Evolutionary conservation across 495 filamentous ascomycete species (phyloP).

Genomic region (Hyaloscypha bicolor): DNA sequence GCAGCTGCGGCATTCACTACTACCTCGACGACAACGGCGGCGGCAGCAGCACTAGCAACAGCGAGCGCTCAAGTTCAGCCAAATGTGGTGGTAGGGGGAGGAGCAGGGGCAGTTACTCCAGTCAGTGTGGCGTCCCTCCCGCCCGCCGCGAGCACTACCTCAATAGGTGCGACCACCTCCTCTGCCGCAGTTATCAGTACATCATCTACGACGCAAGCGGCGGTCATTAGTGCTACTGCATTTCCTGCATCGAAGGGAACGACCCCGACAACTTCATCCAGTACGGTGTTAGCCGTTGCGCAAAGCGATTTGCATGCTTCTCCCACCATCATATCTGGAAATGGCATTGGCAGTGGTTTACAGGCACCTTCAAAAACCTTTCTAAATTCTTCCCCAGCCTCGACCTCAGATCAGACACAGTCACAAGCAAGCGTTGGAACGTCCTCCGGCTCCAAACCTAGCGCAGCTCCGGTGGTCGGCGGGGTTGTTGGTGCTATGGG

Average conservation of each 20-base stretch:
- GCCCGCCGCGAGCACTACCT: conserved; percentile 15
- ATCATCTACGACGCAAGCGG: conserved; percentile 1
- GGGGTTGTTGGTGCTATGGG: conserved; percentile 53
- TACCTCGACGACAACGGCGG: conserved; percentile 26
- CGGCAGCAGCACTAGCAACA: not conserved
- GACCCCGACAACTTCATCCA: conserved; percentile 24
- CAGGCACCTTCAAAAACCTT: conserved; percentile 21
- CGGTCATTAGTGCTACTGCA: conserved; percentile 22
- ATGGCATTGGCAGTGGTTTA: conserved; percentile 13
- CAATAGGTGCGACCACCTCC: conserved; percentile 11
- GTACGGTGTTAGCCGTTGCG: conserved; percentile 14
- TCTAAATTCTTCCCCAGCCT: not conserved
- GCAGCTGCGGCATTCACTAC: conserved; percentile 24
- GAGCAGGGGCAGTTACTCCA: not conserved
- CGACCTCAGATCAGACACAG: conserved; percentile 8
- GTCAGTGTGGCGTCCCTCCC: not conserved
- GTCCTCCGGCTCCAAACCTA: conserved; percentile 17
- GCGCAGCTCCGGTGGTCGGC: conserved; percentile 42
- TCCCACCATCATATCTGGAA: conserved; percentile 7
- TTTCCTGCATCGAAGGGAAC: conserved; percentile 22
- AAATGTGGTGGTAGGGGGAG: not conserved
- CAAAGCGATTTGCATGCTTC: conserved; percentile 30
- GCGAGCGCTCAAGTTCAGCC: conserved; percentile 6
- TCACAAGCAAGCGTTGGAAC: conserved; percentile 19
- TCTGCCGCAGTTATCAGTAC: conserved; percentile 8